Conservation (phyloP, 1,139 yeast species). For the Pichia cactophila region DNA sequence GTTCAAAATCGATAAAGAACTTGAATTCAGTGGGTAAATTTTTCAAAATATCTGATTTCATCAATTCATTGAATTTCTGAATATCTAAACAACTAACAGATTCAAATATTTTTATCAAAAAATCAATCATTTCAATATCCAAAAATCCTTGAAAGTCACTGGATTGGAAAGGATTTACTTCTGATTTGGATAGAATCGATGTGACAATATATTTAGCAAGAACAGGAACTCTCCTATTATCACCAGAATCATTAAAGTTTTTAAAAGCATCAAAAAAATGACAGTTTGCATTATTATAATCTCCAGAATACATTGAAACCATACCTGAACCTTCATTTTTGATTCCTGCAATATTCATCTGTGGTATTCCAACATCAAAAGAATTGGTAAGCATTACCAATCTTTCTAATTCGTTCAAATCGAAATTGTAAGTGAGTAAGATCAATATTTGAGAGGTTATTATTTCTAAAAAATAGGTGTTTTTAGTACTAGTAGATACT, state of each 20-base stretch:
- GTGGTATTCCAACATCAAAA: constrained; percentile 49
- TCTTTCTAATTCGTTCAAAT: constrained; percentile 18
- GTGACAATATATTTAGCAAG: constrained; percentile 59
- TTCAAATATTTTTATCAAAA: constrained; percentile 21
- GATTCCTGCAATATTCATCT: constrained; percentile 64
- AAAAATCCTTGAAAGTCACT: constrained; percentile 42
- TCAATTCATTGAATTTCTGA: constrained; percentile 24
- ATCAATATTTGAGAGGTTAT: constrained; percentile 57
- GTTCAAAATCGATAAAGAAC: constrained; percentile 29
- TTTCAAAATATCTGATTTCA: constrained; percentile 24
- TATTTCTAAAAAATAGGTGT: constrained; percentile 48
- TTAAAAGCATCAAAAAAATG: constrained; percentile 70
- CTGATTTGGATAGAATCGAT: constrained; percentile 54
- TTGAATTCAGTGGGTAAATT: constrained; percentile 29
- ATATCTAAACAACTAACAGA: constrained; percentile 21
- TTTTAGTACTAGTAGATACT: constrained; percentile 38
- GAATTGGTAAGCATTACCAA: constrained; percentile 8
- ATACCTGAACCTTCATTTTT: constrained; percentile 72
- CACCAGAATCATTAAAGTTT: constrained; percentile 75
- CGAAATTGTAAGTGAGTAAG: constrained; percentile 10
- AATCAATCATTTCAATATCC: constrained; percentile 11
- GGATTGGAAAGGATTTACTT: constrained; percentile 59
- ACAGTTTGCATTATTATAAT: constrained; percentile 54
- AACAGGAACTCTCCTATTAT: constrained; percentile 46
- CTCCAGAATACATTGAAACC: constrained; percentile 52